Evolutionary conservation across 306 rosid species (phyloP).

Genomic region (Vigna unguiculata): DNA sequence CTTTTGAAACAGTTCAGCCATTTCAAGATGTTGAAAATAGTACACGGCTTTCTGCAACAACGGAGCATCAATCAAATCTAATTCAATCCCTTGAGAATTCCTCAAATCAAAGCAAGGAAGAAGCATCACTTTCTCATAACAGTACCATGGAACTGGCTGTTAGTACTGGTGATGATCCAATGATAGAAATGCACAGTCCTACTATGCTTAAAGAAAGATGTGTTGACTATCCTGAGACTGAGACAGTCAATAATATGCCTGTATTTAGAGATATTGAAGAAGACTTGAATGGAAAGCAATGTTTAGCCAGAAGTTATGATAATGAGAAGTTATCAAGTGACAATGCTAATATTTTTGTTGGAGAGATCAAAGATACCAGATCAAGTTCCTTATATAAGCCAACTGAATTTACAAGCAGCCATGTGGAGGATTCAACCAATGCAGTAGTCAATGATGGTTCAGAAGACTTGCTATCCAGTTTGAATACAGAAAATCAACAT

Average conservation of each 20-base stretch:
- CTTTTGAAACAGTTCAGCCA: constrained; percentile 83
- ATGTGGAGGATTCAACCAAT: constrained; percentile 50
- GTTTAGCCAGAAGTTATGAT: constrained; percentile 34
- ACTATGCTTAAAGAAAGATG: constrained; percentile 39
- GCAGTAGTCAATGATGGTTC: constrained; percentile 46
- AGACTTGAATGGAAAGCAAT: constrained; percentile 42
- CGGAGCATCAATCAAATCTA: constrained; percentile 46
- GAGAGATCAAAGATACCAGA: constrained; percentile 44
- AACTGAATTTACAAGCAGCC: constrained; percentile 44
- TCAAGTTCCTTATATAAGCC: constrained; percentile 39
- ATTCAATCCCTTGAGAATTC: constrained; percentile 43
- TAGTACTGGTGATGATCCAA: constrained; percentile 30
- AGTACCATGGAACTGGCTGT: constrained; percentile 37
- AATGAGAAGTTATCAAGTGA: constrained; percentile 34
- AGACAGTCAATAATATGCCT: constrained; percentile 10
- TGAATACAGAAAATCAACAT: constrained; percentile 41
- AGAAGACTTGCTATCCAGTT: constrained; percentile 30
- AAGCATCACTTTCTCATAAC: constrained; percentile 35
- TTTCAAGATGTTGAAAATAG: constrained; percentile 52
- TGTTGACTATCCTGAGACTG: constrained; percentile 21
- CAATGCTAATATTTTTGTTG: constrained; percentile 29
- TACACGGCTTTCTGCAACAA: constrained; percentile 40
- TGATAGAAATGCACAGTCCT: constrained; percentile 42
- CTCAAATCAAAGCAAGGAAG: constrained; percentile 42
- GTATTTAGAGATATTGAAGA: constrained; percentile 42